Evolutionary conservation across 257 asterid genomes (phyloP).

Genomic region (Przewalskia tangutica): DNA sequence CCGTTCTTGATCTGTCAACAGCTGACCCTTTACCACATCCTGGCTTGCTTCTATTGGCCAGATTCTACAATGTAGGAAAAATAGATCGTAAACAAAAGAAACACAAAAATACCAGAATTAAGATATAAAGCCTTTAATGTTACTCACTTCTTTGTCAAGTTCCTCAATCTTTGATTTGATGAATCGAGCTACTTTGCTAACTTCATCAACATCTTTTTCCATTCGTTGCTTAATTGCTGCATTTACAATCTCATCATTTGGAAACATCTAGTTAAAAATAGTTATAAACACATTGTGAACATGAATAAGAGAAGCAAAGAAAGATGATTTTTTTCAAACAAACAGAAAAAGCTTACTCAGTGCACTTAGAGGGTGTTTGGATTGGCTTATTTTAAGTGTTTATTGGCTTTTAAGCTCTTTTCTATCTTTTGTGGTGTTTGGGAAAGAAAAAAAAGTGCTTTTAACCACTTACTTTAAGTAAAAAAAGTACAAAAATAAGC

Average conservation of each 20-base stretch:
- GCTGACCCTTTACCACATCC: constrained; percentile 97
- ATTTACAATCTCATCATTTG: background rate
- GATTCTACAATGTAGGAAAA: constrained; percentile 37
- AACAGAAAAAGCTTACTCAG: background rate
- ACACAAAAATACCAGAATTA: background rate
- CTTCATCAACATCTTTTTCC: constrained; percentile 98
- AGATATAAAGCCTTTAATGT: background rate
- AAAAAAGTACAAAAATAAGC: too few species aligned
- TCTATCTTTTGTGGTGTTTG: too few species aligned
- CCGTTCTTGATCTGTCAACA: constrained; percentile 89
- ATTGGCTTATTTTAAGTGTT: too few species aligned
- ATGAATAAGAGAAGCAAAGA: background rate
- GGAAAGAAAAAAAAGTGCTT: too few species aligned
- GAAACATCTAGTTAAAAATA: background rate
- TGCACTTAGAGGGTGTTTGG: background rate
- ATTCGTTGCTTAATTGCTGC: constrained; percentile 86
- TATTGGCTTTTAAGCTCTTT: too few species aligned
- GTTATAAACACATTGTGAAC: background rate
- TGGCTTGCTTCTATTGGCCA: constrained; percentile 76
- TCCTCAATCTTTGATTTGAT: constrained; percentile 79
- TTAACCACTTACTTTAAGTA: too few species aligned
- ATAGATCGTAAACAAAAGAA: background rate
- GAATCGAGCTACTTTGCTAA: constrained; percentile 73
- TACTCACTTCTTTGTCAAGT: constrained; percentile 74
- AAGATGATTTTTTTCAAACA: background rate